phyloP scores from a whole-genome alignment of 495 filamentous ascomycete genomes.

The Neurospora africana region DNA sequence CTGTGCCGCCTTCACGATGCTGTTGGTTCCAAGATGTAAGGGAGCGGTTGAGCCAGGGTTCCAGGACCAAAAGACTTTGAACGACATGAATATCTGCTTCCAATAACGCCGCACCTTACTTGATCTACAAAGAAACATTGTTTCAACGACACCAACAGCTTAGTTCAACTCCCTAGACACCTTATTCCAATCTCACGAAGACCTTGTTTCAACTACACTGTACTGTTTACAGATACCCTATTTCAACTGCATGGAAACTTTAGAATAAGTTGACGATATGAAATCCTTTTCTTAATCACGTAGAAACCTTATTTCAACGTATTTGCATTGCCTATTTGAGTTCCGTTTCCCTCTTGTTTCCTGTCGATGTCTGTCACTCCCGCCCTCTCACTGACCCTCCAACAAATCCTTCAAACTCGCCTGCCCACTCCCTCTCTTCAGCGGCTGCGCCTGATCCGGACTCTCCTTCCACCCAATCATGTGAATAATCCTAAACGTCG shows the following conservation, averaged over 20 bases:
- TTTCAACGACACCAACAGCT: not conserved
- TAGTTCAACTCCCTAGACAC: not conserved
- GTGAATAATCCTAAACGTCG: slow-evolving; percentile 86
- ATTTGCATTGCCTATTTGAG: not conserved
- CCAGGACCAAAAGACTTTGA: not conserved
- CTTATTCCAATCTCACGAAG: not conserved
- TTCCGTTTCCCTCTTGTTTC: not conserved
- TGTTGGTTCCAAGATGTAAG: not conserved
- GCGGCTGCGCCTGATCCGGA: slow-evolving; percentile 61
- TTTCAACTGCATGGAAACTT: not conserved
- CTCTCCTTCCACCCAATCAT: slow-evolving; percentile 99
- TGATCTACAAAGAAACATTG: not conserved
- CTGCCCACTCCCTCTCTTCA: slow-evolving; percentile 72
- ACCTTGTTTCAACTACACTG: not conserved
- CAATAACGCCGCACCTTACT: no score
- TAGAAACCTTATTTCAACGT: not conserved
- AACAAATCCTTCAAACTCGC: slow-evolving; percentile 74
- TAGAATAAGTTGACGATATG: not conserved
- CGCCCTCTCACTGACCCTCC: slow-evolving; percentile 28
- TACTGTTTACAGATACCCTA: not conserved
- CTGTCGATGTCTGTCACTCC: not conserved
- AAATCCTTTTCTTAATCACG: not conserved
- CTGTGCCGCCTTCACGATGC: not conserved
- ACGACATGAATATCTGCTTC: no score
- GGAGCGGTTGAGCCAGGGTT: not conserved